Evolutionary conservation across 768 basidiomycete species (phyloP), one percentile per base, ranked within the genome.

Genomic region (Tylopilus cervinicoccineus): DNA sequence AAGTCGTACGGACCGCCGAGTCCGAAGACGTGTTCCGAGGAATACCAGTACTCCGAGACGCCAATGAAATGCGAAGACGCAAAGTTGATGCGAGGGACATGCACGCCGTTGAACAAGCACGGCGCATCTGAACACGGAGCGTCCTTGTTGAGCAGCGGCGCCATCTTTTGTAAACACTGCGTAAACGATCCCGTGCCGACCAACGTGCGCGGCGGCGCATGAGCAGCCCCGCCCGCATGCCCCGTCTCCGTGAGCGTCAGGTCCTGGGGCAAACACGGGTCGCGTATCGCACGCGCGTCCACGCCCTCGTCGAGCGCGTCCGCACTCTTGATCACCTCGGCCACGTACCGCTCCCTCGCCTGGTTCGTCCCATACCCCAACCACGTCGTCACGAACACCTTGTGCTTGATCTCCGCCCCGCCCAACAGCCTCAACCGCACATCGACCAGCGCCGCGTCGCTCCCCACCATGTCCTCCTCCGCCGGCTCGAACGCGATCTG

Each of bases 41-140:
- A 97, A 69, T 97, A 98, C 95, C 95, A 99, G 65, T 98, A 99
- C 67, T 99, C 96, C 13, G 92, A 94, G 32, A 99, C 85, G 4
- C 96, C 96, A 58, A 99, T 96, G 66, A 98, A 99, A 47, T 86
- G 87, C 12, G 90, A 91, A 28, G 84, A 90, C 32, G 81, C 79
- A 66, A 98, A 99, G 70, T 98, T 91, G 61, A 98, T 97, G 2
- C 84, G 80, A 6, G 96, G 95, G 12, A 93, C 93, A 38, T 92
- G 84, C 0, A 97, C 81, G 19, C 95, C 96, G 58, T 94, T 87
- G 79, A 98, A 97, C 14, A 94, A 77, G 68, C 95, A 98, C 0
- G 90, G 89, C 0, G 77, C 68, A 58, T 91, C 86, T 2, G 82
- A 77, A 70, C 96, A 99, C 0, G 91, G 87, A 1, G 78, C 76